These are phyloP conservation scores for Solanum etuberosum DNA, from an alignment of 257 asterid genomes.

Conservation along the genomic window DNA sequence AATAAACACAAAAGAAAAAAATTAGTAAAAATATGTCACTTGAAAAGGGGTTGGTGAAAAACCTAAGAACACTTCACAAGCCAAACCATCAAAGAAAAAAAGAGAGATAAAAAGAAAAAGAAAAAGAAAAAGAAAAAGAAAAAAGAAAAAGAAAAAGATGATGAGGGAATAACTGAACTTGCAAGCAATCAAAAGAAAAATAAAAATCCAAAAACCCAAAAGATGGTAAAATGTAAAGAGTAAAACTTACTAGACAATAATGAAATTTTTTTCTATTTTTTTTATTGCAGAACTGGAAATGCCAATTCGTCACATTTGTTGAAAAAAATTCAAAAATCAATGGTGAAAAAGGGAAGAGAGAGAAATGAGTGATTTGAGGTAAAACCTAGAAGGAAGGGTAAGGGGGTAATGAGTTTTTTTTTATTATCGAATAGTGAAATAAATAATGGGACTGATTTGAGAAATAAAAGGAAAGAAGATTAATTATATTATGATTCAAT, in stretches of 20 bases:
- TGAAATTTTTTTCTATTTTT: background rate
- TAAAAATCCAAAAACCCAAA: background rate
- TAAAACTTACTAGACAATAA: constrained; percentile 26
- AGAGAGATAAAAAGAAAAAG: background rate
- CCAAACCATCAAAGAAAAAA: background rate
- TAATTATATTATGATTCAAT: no score
- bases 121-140: no score
- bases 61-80: constrained; percentile 4
- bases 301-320: background rate
- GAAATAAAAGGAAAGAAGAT: no score
- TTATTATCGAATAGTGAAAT: no score
- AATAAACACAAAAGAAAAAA: background rate
- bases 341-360: no score
- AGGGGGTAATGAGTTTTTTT: no score
- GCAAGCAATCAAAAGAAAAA: constrained; percentile 17
- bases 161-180: constrained; percentile 22
- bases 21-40: background rate
- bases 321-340: background rate
- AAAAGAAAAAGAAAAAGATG: no score
- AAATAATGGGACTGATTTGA: no score
- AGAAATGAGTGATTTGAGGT: no score
- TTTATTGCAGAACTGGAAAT: background rate
- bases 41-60: background rate
- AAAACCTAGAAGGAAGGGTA: no score
- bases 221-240: background rate